Conservation (phyloP, 371 early-diverging fungal genomes). For the Rhizopus stolonifer region DNA sequence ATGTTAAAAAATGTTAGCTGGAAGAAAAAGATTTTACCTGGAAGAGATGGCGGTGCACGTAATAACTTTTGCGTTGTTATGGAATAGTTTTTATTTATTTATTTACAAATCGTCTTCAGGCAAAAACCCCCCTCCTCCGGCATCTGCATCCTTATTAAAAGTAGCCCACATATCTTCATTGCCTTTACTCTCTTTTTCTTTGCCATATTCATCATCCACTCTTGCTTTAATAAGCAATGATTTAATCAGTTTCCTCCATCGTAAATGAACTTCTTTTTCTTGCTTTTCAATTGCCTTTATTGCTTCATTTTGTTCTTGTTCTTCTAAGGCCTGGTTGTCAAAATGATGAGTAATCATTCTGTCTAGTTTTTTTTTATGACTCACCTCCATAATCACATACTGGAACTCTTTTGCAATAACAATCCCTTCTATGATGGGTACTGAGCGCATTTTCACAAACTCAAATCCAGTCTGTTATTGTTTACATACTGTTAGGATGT, state of each 20-base stretch:
- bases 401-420: conserved; percentile 66
- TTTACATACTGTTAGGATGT: background rate
- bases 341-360: background rate
- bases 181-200: background rate
- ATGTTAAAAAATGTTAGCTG: conserved; percentile 14
- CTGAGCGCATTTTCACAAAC: conserved; percentile 60
- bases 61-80: conserved; percentile 73
- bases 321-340: conserved; percentile 48
- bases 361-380: background rate
- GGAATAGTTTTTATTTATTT: conserved; percentile 9
- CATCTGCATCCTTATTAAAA: background rate
- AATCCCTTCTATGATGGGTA: conserved; percentile 73
- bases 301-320: conserved; percentile 40
- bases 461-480: conserved; percentile 67
- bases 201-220: conserved; percentile 53
- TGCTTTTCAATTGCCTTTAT: conserved; percentile 50
- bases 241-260: conserved; percentile 67
- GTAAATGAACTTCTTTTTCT: conserved; percentile 44
- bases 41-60: conserved; percentile 48
- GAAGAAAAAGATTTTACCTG: conserved; percentile 57
- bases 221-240: conserved; percentile 52
- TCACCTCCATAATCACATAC: conserved; percentile 64
- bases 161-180: conserved; percentile 1
- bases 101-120: conserved; percentile 12
- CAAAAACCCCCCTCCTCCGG: conserved; percentile 12